Conservation (phyloP, 176 grass and related monocot species). For the Elymus sibiricus region DNA sequence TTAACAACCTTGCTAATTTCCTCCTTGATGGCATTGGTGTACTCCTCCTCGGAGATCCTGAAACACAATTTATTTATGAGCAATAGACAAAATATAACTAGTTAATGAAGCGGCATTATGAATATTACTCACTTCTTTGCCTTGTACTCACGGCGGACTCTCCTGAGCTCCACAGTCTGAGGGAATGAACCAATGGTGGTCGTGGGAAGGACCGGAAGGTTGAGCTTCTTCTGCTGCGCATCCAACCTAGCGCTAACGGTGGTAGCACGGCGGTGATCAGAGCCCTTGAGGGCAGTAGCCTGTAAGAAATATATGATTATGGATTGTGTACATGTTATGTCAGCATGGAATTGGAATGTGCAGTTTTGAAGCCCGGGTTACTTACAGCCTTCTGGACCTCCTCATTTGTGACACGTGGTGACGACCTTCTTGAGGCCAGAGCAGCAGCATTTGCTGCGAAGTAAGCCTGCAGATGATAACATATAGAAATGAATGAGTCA, state of each 20-base stretch:
- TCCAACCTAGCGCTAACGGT: slow-evolving; percentile 67
- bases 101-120: not conserved
- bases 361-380: slow-evolving; percentile 6
- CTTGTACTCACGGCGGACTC: slow-evolving; percentile 90
- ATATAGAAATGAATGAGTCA: not conserved
- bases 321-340: not conserved
- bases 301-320: slow-evolving; percentile 31
- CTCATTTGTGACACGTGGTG: slow-evolving; percentile 87
- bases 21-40: slow-evolving; percentile 74
- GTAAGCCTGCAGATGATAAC: slow-evolving; percentile 53
- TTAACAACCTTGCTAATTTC: slow-evolving; percentile 97
- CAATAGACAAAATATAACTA: not conserved
- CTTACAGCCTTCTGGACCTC: slow-evolving; percentile 89
- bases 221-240: slow-evolving; percentile 85
- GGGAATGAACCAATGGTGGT: slow-evolving; percentile 95
- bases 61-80: slow-evolving; percentile 1
- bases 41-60: slow-evolving; percentile 92
- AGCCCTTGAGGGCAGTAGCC: slow-evolving; percentile 74
- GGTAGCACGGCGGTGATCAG: slow-evolving; percentile 80
- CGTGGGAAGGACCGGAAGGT: slow-evolving; percentile 81
- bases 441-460: slow-evolving; percentile 87
- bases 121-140: slow-evolving; percentile 67
- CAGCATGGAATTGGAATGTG: not conserved
- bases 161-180: slow-evolving; percentile 83
- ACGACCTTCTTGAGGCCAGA: slow-evolving; percentile 84